phyloP scores from a whole-genome alignment of 768 basidiomycete species.

The Mycena epipterygia region DNA sequence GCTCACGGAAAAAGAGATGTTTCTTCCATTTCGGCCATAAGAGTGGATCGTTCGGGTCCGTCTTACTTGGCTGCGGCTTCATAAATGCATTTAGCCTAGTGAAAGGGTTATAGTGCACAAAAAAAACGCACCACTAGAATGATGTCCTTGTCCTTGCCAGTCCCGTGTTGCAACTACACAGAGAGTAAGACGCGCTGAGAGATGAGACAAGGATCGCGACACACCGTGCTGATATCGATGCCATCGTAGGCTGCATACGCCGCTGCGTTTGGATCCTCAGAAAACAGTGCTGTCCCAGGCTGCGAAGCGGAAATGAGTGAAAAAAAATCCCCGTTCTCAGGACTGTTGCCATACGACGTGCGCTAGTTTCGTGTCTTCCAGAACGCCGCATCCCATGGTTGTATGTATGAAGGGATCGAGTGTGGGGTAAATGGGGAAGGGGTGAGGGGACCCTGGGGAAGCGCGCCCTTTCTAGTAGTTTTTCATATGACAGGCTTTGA shows the following conservation, averaged over 20 bases:
- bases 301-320: not conserved
- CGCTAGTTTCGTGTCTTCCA: constrained; percentile 20
- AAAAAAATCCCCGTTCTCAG: not conserved
- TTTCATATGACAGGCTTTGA: no score
- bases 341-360: constrained; percentile 20
- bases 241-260: constrained; percentile 24
- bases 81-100: not conserved
- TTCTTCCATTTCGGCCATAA: constrained; percentile 30
- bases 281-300: constrained; percentile 30
- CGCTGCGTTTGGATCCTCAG: constrained; percentile 23
- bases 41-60: constrained; percentile 24
- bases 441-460: not conserved
- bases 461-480: constrained; percentile 10
- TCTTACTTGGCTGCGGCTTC: constrained; percentile 23
- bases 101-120: not conserved
- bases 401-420: not conserved
- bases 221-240: constrained; percentile 20
- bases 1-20: constrained; percentile 26
- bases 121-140: constrained; percentile 20
- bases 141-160: constrained; percentile 24
- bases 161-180: constrained; percentile 23
- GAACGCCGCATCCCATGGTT: constrained; percentile 28
- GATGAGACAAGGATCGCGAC: not conserved
- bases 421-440: constrained; percentile 2
- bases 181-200: not conserved